These are phyloP conservation scores for Abrus pulchellus DNA, from an alignment of 306 rosid genomes.

Conservation along the genomic window DNA sequence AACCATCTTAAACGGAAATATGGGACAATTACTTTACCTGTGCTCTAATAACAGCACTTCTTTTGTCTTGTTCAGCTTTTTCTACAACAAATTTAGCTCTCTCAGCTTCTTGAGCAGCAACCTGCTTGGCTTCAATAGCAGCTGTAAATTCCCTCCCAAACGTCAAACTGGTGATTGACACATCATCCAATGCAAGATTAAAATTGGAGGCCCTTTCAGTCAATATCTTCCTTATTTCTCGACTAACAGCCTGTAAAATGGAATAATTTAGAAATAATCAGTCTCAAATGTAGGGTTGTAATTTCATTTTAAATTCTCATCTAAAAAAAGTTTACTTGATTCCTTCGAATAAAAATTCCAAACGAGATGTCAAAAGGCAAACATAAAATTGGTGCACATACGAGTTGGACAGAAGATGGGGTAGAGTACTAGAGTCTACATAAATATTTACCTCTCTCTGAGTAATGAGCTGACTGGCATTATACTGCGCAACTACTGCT, in stretches of 20 bases:
- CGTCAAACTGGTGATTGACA: slow-evolving; percentile 78
- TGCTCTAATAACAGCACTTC: slow-evolving; percentile 85
- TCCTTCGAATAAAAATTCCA: slow-evolving; percentile 22
- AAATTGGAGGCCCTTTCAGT: slow-evolving; percentile 82
- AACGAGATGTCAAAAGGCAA: neutral
- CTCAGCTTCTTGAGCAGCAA: slow-evolving; percentile 96
- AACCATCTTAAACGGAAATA: slow-evolving; percentile 9
- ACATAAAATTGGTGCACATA: neutral
- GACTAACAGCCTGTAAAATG: slow-evolving; percentile 72
- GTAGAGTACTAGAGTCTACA: neutral
- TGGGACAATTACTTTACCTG: slow-evolving; percentile 59
- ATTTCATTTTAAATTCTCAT: neutral
- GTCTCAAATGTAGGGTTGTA: neutral
- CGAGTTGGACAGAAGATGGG: neutral
- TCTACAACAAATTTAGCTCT: slow-evolving; percentile 94
- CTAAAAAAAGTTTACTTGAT: slow-evolving; percentile 9
- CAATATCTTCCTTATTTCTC: slow-evolving; percentile 80
- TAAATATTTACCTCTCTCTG: slow-evolving; percentile 80
- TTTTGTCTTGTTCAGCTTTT: slow-evolving; percentile 91
- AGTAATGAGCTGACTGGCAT: slow-evolving; percentile 93
- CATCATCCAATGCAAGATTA: slow-evolving; percentile 92
- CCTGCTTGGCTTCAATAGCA: slow-evolving; percentile 97
- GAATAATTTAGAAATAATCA: slow-evolving; percentile 26
- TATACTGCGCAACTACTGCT: slow-evolving; percentile 86
- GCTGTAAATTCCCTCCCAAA: slow-evolving; percentile 83